Evolutionary conservation across 1,284 basidiomycete genomes (phyloP).

Genomic region (Ceratobasidium sp.): DNA sequence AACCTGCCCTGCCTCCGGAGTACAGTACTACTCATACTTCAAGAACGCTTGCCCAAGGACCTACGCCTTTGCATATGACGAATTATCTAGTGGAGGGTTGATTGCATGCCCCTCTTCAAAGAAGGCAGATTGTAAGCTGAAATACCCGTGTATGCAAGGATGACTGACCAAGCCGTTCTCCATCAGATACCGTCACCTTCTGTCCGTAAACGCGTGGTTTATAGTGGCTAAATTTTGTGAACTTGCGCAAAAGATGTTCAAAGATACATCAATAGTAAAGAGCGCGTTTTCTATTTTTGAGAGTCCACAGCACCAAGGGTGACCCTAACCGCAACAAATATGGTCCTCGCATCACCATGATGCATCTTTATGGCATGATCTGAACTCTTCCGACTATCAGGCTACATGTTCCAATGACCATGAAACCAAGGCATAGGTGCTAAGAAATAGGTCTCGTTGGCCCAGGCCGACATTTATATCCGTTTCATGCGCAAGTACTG

Average conservation of each 20-base stretch:
- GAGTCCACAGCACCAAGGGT: no score
- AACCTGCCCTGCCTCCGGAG: conserved; percentile 48
- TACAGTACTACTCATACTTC: conserved; percentile 52
- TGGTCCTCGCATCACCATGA: no score
- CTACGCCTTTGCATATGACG: conserved; percentile 53
- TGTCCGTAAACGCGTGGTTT: conserved; percentile 47
- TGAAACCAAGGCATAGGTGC: no score
- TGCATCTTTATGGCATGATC: no score
- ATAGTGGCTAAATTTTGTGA: no score
- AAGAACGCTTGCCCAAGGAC: conserved; percentile 49
- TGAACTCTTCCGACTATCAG: no score
- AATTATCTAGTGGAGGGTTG: conserved; percentile 50
- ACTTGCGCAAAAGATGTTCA: background rate
- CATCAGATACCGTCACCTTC: conserved; percentile 51
- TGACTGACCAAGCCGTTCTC: background rate
- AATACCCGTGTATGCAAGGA: background rate
- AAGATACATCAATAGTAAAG: background rate
- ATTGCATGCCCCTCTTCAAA: conserved; percentile 33
- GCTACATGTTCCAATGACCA: no score
- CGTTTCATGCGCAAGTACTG: no score
- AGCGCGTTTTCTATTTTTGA: no score
- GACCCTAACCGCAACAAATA: no score
- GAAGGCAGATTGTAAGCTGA: conserved; percentile 47
- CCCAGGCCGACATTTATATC: no score
- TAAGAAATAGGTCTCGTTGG: no score